These are phyloP conservation scores for Bromus sterilis DNA, from an alignment of 176 grass and related monocot species.

Conservation along the genomic window DNA sequence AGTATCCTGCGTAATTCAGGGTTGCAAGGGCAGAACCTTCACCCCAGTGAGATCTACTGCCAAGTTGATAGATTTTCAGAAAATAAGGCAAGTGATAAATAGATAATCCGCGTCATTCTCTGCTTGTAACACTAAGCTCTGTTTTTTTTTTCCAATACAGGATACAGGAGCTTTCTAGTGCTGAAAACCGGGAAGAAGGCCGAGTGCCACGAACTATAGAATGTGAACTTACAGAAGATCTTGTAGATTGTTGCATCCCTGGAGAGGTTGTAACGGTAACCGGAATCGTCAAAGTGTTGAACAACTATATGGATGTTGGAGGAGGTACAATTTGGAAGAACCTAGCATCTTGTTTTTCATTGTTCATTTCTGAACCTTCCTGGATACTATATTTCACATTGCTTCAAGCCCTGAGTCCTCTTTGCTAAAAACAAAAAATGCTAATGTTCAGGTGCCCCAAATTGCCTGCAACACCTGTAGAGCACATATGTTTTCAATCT, in stretches of 20 bases:
- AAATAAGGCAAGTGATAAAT: constrained; percentile 62
- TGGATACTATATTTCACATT: background rate
- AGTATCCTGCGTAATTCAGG: constrained; percentile 44
- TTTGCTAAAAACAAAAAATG: background rate
- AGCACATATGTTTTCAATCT: background rate
- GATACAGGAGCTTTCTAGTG: constrained; percentile 62
- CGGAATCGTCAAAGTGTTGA: constrained; percentile 89
- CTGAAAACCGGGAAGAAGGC: constrained; percentile 73
- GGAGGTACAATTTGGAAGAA: constrained; percentile 53
- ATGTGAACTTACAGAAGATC: constrained; percentile 89
- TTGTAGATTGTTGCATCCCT: constrained; percentile 96
- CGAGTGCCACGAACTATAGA: constrained; percentile 78
- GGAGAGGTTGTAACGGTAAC: constrained; percentile 78
- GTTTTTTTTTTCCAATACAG: constrained; percentile 31
- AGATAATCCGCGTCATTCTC: constrained; percentile 1
- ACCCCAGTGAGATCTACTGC: constrained; percentile 54
- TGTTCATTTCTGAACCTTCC: background rate
- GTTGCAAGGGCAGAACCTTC: constrained; percentile 86
- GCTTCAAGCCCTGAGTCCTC: background rate
- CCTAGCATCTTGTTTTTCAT: background rate
- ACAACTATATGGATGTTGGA: constrained; percentile 86
- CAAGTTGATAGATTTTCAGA: constrained; percentile 89
- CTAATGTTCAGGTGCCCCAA: background rate
- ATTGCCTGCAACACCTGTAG: background rate
- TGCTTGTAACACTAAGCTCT: constrained; percentile 9